Conservation (phyloP, 1,139 yeast genomes). For the Nakaseomyces kungkrabaensis region DNA sequence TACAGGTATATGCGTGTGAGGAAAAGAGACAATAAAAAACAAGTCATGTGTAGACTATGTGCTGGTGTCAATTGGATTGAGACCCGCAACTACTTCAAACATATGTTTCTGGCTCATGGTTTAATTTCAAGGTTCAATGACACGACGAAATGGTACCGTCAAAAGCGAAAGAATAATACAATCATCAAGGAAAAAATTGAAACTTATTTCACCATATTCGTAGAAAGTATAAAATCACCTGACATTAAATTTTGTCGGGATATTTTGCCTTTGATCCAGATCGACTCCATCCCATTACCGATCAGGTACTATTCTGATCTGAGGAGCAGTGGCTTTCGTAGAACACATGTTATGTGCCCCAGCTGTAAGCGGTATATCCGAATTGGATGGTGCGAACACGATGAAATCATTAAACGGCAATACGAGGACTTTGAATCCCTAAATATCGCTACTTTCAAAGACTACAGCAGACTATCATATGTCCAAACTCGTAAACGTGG, state of each 20-base stretch:
- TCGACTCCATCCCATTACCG: constrained; percentile 11
- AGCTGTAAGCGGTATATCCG: constrained; percentile 12
- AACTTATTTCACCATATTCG: constrained; percentile 4
- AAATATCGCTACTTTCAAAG: constrained; percentile 4
- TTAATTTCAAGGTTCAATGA: constrained; percentile 9
- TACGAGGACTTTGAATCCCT: constrained; percentile 9
- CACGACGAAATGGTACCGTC: not conserved
- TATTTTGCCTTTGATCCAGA: constrained; percentile 6
- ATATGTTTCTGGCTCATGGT: constrained; percentile 18
- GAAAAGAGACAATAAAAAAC: constrained; percentile 4
- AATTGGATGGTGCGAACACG: constrained; percentile 17
- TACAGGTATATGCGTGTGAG: constrained; percentile 11
- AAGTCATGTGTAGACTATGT: constrained; percentile 15
- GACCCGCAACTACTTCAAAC: constrained; percentile 10
- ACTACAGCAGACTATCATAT: constrained; percentile 8
- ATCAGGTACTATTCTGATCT: constrained; percentile 8
- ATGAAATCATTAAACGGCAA: constrained; percentile 10
- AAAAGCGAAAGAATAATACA: not conserved
- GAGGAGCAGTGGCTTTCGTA: constrained; percentile 10
- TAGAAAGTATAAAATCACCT: not conserved
- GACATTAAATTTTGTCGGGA: constrained; percentile 7
- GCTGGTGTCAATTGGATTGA: constrained; percentile 17
- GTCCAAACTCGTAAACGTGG: constrained; percentile 9
- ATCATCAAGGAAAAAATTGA: not conserved
- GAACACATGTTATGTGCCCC: constrained; percentile 14